Percentiles rank a stretch among this genome's conserved stretches.
These are phyloP conservation scores for Globisporangium megalacanthum DNA, from an alignment of 352 stramenopile species.

Conservation along the genomic window DNA sequence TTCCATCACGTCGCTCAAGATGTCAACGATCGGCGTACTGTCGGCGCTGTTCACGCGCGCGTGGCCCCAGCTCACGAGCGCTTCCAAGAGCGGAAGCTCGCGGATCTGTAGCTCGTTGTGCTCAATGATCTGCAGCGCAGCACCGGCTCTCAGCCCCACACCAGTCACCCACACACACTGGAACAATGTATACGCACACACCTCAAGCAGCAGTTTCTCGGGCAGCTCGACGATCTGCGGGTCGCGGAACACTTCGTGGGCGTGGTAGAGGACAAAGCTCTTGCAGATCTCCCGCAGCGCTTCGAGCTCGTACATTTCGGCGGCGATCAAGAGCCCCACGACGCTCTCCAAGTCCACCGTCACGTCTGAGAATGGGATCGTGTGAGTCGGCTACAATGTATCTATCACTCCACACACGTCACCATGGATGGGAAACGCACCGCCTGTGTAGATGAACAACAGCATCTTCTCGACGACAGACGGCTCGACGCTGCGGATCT, in stretches of 20 bases:
- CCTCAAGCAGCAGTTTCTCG: slow-evolving; percentile 79
- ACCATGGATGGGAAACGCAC: slow-evolving; percentile 14
- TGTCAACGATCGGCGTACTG: slow-evolving; percentile 34
- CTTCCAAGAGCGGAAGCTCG: slow-evolving; percentile 72
- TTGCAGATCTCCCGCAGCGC: slow-evolving; percentile 81
- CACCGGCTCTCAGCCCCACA: too few species aligned
- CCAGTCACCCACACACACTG: neutral
- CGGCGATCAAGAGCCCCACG: slow-evolving; percentile 62
- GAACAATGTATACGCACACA: slow-evolving; percentile 7
- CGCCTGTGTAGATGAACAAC: slow-evolving; percentile 81
- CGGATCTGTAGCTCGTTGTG: slow-evolving; percentile 84
- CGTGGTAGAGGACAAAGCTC: slow-evolving; percentile 74
- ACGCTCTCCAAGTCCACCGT: slow-evolving; percentile 68
- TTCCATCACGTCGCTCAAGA: slow-evolving; percentile 76
- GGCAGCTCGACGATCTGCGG: slow-evolving; percentile 69
- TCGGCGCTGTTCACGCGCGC: slow-evolving; percentile 47
- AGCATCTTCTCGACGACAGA: slow-evolving; percentile 77
- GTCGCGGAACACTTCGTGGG: slow-evolving; percentile 76
- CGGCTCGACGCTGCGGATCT: slow-evolving; percentile 59
- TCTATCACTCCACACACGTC: slow-evolving; percentile 3
- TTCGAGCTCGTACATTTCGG: slow-evolving; percentile 81
- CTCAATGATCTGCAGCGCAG: slow-evolving; percentile 40
- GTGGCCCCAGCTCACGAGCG: slow-evolving; percentile 74
- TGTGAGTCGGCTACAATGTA: neutral
- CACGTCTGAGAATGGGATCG: slow-evolving; percentile 32